Percentiles rank a stretch among this genome's conserved stretches.
Evolutionary conservation across 2,329 filamentous ascomycete genomes (phyloP).

Genomic region (Aspergillus quadricinctus): DNA sequence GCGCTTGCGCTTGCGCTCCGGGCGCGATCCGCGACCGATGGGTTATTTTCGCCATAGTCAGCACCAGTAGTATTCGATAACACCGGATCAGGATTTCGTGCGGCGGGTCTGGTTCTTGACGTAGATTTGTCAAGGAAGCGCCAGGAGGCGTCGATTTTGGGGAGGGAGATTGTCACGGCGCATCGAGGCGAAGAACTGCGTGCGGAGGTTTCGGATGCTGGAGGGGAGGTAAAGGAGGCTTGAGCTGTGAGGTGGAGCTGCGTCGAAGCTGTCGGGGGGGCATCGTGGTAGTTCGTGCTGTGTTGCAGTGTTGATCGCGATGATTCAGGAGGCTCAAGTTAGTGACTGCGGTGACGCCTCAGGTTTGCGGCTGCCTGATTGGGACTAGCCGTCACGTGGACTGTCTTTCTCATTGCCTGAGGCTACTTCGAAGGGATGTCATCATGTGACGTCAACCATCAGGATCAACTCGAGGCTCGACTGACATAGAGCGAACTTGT

Average conservation of each 20-base stretch:
- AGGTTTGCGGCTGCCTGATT: background rate
- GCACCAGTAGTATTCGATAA: background rate
- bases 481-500: too few species aligned
- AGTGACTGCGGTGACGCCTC: too few species aligned
- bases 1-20: background rate
- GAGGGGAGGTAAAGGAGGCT: background rate
- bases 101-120: background rate
- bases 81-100: background rate
- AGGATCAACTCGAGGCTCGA: too few species aligned
- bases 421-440: background rate
- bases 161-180: background rate
- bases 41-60: background rate
- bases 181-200: background rate
- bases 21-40: background rate
- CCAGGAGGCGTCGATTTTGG: background rate
- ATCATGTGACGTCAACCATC: too few species aligned
- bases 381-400: background rate
- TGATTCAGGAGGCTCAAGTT: background rate
- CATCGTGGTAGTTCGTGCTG: background rate
- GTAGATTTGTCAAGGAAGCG: background rate
- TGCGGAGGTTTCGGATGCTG: background rate
- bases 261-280: background rate
- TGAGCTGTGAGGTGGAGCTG: background rate
- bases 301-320: background rate
- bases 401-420: background rate